Percentiles rank a stretch among this genome's conserved stretches.
These are phyloP conservation scores for Talaromyces liani DNA, from an alignment of 495 filamentous ascomycete species.

Conservation along the genomic window DNA sequence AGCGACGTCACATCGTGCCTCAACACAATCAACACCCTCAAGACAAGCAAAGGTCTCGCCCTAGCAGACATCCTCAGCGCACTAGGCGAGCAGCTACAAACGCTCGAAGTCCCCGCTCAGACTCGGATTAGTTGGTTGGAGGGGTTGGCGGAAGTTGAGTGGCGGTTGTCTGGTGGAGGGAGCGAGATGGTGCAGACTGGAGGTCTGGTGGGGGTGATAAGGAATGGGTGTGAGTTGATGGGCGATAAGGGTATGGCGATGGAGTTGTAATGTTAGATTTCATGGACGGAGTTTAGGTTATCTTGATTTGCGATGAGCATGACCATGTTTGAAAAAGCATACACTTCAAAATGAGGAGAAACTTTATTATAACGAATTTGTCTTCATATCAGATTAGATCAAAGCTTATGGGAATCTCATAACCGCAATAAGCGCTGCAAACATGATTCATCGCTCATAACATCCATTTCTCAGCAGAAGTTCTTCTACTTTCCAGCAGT, in stretches of 20 bases:
- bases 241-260: slow-evolving; percentile 21
- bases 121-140: slow-evolving; percentile 89
- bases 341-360: neutral
- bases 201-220: slow-evolving; percentile 80
- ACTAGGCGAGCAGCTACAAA: slow-evolving; percentile 70
- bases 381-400: neutral
- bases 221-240: slow-evolving; percentile 78
- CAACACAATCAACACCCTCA: slow-evolving; percentile 77
- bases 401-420: neutral
- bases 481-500: neutral
- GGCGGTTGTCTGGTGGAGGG: slow-evolving; percentile 79
- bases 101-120: slow-evolving; percentile 77
- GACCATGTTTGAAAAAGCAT: neutral
- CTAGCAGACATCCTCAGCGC: slow-evolving; percentile 89
- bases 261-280: slow-evolving; percentile 7
- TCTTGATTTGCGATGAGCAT: neutral
- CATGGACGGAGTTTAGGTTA: neutral
- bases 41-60: slow-evolving; percentile 79
- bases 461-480: neutral
- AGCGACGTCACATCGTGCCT: slow-evolving; percentile 83
- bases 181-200: slow-evolving; percentile 89
- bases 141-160: slow-evolving; percentile 87
- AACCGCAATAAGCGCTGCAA: neutral
- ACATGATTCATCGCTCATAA: neutral
- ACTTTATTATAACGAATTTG: neutral